A percentile compares a stretch with the other conserved stretches of the same genome.
Conservation (phyloP, 225 moss, liverwort and hornwort species). For the Neckera pumila region DNA sequence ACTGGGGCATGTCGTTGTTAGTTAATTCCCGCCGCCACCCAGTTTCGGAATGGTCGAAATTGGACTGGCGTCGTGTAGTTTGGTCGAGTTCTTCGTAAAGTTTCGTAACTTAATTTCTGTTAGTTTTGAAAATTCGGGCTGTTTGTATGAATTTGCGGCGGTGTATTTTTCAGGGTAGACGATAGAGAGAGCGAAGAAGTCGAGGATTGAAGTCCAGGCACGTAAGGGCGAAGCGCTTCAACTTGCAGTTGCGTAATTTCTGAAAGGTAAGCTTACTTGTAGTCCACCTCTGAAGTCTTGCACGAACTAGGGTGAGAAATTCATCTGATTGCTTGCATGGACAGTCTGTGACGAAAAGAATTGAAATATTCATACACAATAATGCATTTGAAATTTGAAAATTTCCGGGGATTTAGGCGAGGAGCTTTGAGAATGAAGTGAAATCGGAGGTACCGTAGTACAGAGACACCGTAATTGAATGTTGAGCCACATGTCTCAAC, state of each 20-base stretch:
- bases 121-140: background rate
- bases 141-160: background rate
- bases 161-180: background rate
- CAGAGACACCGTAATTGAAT: background rate
- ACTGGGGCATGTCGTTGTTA: background rate
- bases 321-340: background rate
- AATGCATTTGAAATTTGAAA: background rate
- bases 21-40: background rate
- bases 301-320: background rate
- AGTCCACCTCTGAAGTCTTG: background rate
- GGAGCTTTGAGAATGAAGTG: background rate
- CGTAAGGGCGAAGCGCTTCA: background rate
- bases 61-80: background rate
- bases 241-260: background rate
- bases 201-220: background rate
- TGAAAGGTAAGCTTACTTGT: background rate
- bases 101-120: background rate
- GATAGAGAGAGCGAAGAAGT: background rate
- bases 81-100: background rate
- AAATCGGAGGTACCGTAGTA: background rate
- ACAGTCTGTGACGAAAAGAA: background rate
- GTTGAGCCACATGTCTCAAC: no score
- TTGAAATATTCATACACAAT: background rate
- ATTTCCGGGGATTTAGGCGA: background rate
- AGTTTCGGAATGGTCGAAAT: no score